phyloP scores from a whole-genome alignment of 805 yeast species.

The Starmera dryadoides region DNA sequence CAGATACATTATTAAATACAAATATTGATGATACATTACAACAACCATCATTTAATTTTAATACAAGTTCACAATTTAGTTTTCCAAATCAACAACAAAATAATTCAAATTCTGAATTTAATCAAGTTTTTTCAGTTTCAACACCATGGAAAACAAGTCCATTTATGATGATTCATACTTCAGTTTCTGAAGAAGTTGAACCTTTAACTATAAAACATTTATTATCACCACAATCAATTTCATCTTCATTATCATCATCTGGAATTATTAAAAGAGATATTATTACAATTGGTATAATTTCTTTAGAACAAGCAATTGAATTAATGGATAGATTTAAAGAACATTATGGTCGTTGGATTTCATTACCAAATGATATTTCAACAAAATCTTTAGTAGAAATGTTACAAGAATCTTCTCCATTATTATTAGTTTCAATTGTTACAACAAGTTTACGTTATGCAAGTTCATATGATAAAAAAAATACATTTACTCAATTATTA shows the following conservation, averaged over 20 bases:
- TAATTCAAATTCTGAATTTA: too few species aligned
- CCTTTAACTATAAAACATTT: neutral
- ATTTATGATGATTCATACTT: neutral
- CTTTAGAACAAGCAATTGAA: conserved; percentile 38
- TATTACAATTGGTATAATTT: conserved; percentile 41
- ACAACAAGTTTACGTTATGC: conserved; percentile 50
- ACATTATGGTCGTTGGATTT: conserved; percentile 72
- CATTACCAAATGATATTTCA: conserved; percentile 49
- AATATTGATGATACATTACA: neutral
- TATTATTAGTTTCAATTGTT: conserved; percentile 63
- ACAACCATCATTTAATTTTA: neutral
- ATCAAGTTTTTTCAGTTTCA: conserved; percentile 36
- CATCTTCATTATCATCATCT: conserved; percentile 9
- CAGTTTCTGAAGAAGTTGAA: neutral
- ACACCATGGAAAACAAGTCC: conserved; percentile 20
- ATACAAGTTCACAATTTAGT: too few species aligned
- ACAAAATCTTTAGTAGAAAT: conserved; percentile 41
- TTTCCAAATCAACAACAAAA: too few species aligned
- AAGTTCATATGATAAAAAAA: conserved; percentile 24
- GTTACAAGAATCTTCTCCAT: conserved; percentile 44
- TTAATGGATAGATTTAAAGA: conserved; percentile 53
- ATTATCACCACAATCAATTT: conserved; percentile 11
- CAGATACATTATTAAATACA: neutral
- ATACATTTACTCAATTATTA: conserved; percentile 36
- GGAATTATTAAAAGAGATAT: conserved; percentile 33